phyloP scores from a whole-genome alignment of 208 protist species.

The Borovskyia barvae region DNA sequence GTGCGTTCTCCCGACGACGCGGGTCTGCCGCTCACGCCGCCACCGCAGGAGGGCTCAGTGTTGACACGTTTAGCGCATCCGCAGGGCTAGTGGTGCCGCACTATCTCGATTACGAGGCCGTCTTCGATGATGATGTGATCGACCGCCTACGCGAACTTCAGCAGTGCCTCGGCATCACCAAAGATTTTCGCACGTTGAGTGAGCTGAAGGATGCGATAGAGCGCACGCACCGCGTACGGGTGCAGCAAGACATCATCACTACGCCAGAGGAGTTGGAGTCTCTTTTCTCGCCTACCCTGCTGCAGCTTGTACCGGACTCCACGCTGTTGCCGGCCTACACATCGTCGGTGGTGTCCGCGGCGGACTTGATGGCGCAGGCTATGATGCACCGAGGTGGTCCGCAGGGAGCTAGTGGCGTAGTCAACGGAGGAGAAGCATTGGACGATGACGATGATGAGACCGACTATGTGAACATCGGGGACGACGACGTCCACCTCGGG shows the following conservation, averaged over 20 bases:
- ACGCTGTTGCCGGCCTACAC: conserved; percentile 75
- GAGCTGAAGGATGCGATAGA: conserved; percentile 74
- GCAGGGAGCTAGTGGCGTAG: neutral
- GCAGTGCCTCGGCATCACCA: conserved; percentile 52
- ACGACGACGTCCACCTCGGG: conserved; percentile 30
- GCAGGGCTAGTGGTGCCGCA: conserved; percentile 44
- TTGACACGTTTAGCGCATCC: conserved; percentile 14
- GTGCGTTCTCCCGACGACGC: neutral
- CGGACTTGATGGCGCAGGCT: conserved; percentile 67
- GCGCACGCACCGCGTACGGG: conserved; percentile 41
- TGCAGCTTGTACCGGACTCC: conserved; percentile 81
- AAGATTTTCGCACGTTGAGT: conserved; percentile 72
- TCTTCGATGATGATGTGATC: conserved; percentile 75
- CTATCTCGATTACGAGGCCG: conserved; percentile 67
- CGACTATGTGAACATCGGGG: conserved; percentile 36
- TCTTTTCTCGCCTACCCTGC: conserved; percentile 75
- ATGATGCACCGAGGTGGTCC: conserved; percentile 33
- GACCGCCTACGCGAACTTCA: conserved; percentile 63
- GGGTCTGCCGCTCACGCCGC: neutral
- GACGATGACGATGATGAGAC: conserved; percentile 34
- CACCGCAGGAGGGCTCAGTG: conserved; percentile 4
- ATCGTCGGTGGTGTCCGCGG: conserved; percentile 52
- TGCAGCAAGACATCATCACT: conserved; percentile 71
- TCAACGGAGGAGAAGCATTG: conserved; percentile 17
- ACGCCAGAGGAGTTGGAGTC: conserved; percentile 74